A percentile compares a stretch with the other conserved stretches of the same genome.
These are phyloP conservation scores for Dioscorea alata DNA, from an alignment of 106 monocot genomes.

Conservation along the genomic window DNA sequence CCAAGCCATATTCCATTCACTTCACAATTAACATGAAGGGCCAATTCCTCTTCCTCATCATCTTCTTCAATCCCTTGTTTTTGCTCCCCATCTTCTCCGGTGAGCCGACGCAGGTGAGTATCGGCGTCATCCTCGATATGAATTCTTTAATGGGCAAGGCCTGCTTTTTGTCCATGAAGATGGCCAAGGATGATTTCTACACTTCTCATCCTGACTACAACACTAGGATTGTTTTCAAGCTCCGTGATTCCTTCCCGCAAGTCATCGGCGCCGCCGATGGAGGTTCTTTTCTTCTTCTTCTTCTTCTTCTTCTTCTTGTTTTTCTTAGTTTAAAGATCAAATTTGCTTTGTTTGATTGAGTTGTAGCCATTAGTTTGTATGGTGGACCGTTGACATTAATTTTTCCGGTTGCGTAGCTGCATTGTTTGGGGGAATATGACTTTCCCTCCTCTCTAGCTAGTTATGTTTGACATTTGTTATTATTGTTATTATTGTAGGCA, in stretches of 20 bases:
- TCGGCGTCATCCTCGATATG: conserved; percentile 44
- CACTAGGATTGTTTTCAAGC: conserved; percentile 17
- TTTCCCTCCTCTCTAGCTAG: no score
- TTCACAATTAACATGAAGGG: no score
- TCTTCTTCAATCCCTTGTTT: no score
- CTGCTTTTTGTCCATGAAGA: conserved; percentile 20
- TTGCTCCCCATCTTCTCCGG: no score
- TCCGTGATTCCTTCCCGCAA: background rate
- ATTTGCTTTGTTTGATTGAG: background rate
- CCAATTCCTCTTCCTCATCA: no score
- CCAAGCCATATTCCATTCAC: no score
- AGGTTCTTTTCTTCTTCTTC: conserved; percentile 1
- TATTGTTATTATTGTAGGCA: no score
- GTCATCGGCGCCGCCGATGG: conserved; percentile 17
- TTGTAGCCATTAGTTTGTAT: background rate
- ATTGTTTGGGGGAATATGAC: background rate
- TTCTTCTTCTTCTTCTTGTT: background rate
- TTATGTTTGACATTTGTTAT: no score
- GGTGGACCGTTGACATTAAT: no score
- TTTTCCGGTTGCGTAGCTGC: background rate
- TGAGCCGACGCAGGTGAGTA: conserved; percentile 13
- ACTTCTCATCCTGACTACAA: background rate
- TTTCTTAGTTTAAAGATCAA: background rate
- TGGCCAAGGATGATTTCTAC: conserved; percentile 52
- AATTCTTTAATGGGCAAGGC: conserved; percentile 32